Evolutionary conservation across 306 rosid genomes (phyloP).

Genomic region (Prunus mongolica): DNA sequence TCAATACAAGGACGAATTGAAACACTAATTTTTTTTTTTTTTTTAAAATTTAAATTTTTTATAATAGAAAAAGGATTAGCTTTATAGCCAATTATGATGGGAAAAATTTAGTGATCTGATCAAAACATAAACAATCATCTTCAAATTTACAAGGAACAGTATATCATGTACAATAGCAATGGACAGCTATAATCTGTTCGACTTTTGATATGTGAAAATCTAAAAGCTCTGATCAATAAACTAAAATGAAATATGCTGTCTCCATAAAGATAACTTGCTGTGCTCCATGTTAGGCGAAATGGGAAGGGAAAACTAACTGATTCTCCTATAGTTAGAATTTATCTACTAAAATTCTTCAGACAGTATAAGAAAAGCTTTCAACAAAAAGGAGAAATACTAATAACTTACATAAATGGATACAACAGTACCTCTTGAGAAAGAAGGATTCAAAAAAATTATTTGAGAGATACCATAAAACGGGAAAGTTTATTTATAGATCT

Average conservation of each 20-base stretch:
- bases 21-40: neutral
- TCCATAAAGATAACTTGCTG: neutral
- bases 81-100: neutral
- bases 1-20: neutral
- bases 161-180: neutral
- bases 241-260: neutral
- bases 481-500: neutral
- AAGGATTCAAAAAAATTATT: neutral
- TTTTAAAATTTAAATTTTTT: neutral
- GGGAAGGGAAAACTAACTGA: neutral
- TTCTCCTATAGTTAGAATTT: neutral
- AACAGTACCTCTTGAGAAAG: neutral
- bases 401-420: neutral
- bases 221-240: neutral
- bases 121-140: neutral
- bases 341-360: neutral
- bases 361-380: neutral
- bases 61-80: neutral
- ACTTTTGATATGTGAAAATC: neutral
- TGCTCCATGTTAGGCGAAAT: neutral
- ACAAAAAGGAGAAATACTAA: neutral
- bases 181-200: neutral
- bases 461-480: neutral
- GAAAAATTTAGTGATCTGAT: neutral
- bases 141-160: neutral